Conservation (phyloP, 2,329 filamentous ascomycete genomes). For the Pseudogymnoascus verrucosus region DNA sequence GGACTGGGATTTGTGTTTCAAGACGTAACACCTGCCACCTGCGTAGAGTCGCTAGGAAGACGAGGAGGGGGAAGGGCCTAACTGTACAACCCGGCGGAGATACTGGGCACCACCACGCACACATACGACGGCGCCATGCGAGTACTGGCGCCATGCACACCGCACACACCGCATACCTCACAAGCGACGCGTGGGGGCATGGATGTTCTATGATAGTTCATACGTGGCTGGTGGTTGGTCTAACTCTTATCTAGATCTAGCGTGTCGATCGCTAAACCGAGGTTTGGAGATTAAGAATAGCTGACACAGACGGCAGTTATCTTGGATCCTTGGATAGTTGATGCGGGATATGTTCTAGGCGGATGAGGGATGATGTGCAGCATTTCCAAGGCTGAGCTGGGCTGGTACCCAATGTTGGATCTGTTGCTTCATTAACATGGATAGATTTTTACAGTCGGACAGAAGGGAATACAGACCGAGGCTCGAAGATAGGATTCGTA, state of each 20-base stretch:
- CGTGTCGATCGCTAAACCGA: background rate
- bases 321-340: background rate
- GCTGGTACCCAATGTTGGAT: background rate
- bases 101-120: background rate
- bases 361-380: background rate
- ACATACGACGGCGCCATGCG: background rate
- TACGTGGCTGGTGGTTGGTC: background rate
- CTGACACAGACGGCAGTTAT: background rate
- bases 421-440: background rate
- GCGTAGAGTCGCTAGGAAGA: background rate
- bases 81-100: background rate
- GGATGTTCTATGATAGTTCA: background rate
- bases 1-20: background rate
- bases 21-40: background rate
- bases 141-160: background rate
- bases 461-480: background rate
- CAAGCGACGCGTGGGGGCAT: background rate
- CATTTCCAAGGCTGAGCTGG: background rate
- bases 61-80: too few relatives aligned
- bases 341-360: background rate
- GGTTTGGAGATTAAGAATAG: background rate
- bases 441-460: background rate
- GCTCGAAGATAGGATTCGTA: background rate
- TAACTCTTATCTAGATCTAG: background rate
- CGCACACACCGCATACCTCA: background rate